phyloP scores from a whole-genome alignment of 345 rosid species.

The Eucalyptus marginata region DNA sequence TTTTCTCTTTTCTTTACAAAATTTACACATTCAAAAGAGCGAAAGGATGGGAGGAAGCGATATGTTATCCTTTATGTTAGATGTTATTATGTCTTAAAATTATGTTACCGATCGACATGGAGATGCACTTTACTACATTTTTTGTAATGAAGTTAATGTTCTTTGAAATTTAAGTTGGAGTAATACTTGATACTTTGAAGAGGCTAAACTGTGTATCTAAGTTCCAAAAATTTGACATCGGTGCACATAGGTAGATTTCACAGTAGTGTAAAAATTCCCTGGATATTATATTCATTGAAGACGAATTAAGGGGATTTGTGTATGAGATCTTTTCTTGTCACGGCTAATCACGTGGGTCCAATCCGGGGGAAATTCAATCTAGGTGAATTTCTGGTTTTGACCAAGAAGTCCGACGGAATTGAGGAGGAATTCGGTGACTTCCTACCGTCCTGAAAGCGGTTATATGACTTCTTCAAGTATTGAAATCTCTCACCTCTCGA shows the following conservation, averaged over 20 bases:
- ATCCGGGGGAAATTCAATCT: background rate
- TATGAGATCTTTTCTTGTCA: background rate
- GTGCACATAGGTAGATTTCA: background rate
- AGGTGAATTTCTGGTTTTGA: background rate
- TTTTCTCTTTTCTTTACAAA: background rate
- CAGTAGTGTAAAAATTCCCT: background rate
- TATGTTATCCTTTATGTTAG: background rate
- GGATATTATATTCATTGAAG: background rate
- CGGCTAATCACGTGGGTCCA: background rate
- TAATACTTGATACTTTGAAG: background rate
- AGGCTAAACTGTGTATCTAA: background rate
- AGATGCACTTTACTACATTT: background rate
- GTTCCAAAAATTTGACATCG: background rate
- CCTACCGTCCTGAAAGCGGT: too few species aligned
- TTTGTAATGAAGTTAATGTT: background rate
- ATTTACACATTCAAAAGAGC: background rate
- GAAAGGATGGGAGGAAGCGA: background rate
- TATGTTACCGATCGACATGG: background rate
- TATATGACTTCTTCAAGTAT: too few species aligned
- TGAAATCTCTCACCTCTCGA: too few species aligned
- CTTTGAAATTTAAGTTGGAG: background rate
- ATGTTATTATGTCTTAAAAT: background rate
- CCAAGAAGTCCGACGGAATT: too few species aligned
- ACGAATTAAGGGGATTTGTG: background rate
- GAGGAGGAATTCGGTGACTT: too few species aligned